These are phyloP conservation scores for Sungouiella thailandica DNA, from an alignment of 805 yeast genomes.

Conservation along the genomic window DNA sequence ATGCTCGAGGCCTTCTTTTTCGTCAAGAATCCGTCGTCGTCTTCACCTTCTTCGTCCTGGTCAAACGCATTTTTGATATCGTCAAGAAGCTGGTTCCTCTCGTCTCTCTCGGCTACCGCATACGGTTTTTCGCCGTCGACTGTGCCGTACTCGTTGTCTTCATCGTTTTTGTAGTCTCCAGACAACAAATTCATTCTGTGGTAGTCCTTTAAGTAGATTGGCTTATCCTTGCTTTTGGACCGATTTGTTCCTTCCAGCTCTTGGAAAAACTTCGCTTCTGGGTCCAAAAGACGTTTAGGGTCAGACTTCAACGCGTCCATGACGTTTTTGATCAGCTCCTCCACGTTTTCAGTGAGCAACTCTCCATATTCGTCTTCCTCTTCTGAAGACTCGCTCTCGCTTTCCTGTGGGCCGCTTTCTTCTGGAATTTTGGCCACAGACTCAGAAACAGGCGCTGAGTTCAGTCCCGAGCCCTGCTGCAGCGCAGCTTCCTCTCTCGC, in stretches of 20 bases:
- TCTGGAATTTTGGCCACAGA: constrained; percentile 12
- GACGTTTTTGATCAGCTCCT: constrained; percentile 70
- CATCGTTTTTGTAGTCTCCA: constrained; percentile 55
- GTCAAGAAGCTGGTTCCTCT: constrained; percentile 62
- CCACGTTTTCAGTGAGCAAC: constrained; percentile 79
- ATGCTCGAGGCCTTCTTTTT: constrained; percentile 41
- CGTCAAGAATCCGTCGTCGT: constrained; percentile 48
- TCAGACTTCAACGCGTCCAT: constrained; percentile 63
- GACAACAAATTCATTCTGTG: constrained; percentile 79
- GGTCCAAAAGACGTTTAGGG: constrained; percentile 62
- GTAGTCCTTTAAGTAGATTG: constrained; percentile 86
- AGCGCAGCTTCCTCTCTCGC: constrained; percentile 48
- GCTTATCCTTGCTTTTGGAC: constrained; percentile 40
- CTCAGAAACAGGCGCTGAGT: constrained; percentile 10
- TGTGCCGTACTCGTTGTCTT: constrained; percentile 40
- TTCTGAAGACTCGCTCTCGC: constrained; percentile 36
- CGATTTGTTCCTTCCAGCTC: constrained; percentile 46
- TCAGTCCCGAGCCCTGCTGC: background rate
- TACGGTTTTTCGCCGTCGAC: constrained; percentile 62
- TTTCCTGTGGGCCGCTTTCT: constrained; percentile 22
- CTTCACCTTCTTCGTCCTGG: constrained; percentile 38
- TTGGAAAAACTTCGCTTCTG: constrained; percentile 68
- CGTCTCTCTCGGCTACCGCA: constrained; percentile 70
- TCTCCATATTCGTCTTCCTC: constrained; percentile 93
- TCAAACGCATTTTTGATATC: constrained; percentile 71